phyloP scores from a whole-genome alignment of 768 basidiomycete genomes.

The Leccinellum albellum region DNA sequence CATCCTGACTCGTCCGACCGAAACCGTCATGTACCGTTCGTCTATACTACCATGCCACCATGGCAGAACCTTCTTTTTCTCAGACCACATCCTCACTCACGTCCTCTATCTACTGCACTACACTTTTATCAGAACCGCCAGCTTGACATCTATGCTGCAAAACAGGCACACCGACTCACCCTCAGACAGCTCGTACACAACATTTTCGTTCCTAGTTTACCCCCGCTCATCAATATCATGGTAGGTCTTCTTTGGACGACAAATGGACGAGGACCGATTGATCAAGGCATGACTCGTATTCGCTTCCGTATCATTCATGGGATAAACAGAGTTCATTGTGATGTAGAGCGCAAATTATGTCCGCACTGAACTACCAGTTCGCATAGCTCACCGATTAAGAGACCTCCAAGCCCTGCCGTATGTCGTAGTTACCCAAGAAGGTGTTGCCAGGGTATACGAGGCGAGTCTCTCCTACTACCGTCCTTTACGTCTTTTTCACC shows the following conservation, averaged over 20 bases:
- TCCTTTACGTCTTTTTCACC: neutral
- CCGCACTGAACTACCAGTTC: slow-evolving; percentile 81
- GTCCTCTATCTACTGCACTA: slow-evolving; percentile 38
- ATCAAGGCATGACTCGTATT: slow-evolving; percentile 51
- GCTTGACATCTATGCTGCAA: slow-evolving; percentile 75
- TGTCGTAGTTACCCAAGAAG: slow-evolving; percentile 82
- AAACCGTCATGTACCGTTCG: neutral
- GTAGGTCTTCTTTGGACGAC: slow-evolving; percentile 83
- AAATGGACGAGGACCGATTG: slow-evolving; percentile 73
- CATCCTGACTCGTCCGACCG: neutral
- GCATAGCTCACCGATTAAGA: slow-evolving; percentile 82
- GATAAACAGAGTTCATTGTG: neutral
- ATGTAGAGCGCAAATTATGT: slow-evolving; percentile 87
- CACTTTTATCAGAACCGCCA: slow-evolving; percentile 84
- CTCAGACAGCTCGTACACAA: slow-evolving; percentile 70
- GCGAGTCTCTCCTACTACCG: slow-evolving; percentile 38
- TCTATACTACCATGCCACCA: slow-evolving; percentile 19
- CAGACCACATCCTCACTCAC: slow-evolving; percentile 8
- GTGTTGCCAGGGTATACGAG: slow-evolving; percentile 79
- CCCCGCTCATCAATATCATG: slow-evolving; percentile 4
- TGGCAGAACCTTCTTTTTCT: slow-evolving; percentile 15
- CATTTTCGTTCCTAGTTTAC: neutral
- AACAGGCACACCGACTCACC: slow-evolving; percentile 66
- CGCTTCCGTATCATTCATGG: neutral
- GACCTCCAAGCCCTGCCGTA: slow-evolving; percentile 86